These are phyloP conservation scores for Flammula alnicola DNA, from an alignment of 1,284 basidiomycete species.

Conservation along the genomic window DNA sequence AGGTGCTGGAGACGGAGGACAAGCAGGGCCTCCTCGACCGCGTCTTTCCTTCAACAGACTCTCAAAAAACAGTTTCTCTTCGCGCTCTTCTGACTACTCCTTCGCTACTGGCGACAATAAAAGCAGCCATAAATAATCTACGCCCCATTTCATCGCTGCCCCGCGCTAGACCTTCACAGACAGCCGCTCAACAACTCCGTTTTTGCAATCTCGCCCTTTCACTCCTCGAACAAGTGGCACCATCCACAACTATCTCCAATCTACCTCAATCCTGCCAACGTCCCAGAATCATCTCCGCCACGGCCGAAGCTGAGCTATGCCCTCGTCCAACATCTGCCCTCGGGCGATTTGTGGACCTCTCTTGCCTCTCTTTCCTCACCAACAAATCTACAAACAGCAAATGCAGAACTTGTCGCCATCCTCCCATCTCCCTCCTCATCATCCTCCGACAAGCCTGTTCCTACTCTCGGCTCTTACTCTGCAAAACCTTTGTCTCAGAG, in stretches of 20 bases:
- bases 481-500: conserved; percentile 44
- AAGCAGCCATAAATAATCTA: conserved; percentile 69
- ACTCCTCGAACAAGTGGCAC: conserved; percentile 66
- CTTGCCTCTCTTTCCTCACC: conserved; percentile 47
- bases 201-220: conserved; percentile 76
- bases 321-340: conserved; percentile 75
- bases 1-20: conserved; percentile 79
- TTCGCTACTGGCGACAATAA: conserved; percentile 21
- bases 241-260: conserved; percentile 49
- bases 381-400: conserved; percentile 56
- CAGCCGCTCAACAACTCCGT: conserved; percentile 67
- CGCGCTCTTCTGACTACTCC: conserved; percentile 55
- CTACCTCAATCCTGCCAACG: conserved; percentile 47
- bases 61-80: conserved; percentile 54
- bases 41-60: conserved; percentile 54
- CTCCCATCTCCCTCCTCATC: conserved; percentile 60
- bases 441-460: conserved; percentile 33
- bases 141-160: conserved; percentile 69
- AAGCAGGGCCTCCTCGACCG: conserved; percentile 79
- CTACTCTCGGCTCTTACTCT: conserved; percentile 50
- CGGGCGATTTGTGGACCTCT: conserved; percentile 77
- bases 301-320: conserved; percentile 52
- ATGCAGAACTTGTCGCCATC: conserved; percentile 76
- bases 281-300: conserved; percentile 23
- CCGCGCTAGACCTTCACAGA: conserved; percentile 60